Conservation (phyloP, 495 filamentous ascomycete species). For the Trichodelitschia bisporula region DNA sequence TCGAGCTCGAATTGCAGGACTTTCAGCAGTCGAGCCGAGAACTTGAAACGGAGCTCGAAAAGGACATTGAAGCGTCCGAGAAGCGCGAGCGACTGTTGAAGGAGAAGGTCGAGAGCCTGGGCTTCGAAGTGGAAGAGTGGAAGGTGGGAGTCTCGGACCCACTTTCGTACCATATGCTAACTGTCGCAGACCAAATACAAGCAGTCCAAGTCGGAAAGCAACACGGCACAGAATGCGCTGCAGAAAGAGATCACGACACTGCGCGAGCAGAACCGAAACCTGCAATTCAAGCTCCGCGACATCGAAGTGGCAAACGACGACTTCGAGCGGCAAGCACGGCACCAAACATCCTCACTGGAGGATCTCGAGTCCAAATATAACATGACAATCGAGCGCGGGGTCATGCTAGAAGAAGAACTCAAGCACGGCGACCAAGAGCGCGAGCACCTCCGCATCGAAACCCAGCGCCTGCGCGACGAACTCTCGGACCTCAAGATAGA, state of each 20-base stretch:
- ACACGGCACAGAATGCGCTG: slow-evolving; percentile 53
- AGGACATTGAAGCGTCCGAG: slow-evolving; percentile 87
- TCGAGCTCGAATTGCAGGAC: slow-evolving; percentile 77
- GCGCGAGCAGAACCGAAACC: slow-evolving; percentile 55
- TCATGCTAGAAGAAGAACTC: slow-evolving; percentile 89
- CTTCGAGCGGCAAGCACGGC: slow-evolving; percentile 82
- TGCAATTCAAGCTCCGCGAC: slow-evolving; percentile 67
- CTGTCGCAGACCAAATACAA: slow-evolving; percentile 67
- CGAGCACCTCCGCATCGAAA: slow-evolving; percentile 64
- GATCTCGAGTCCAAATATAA: slow-evolving; percentile 96
- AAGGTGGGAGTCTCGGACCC: slow-evolving; percentile 37
- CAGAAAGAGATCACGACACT: slow-evolving; percentile 92
- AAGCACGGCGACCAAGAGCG: slow-evolving; percentile 74
- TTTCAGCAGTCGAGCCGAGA: slow-evolving; percentile 88
- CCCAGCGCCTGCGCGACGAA: slow-evolving; percentile 71
- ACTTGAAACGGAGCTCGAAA: slow-evolving; percentile 83
- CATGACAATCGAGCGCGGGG: slow-evolving; percentile 66
- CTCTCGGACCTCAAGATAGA: slow-evolving; percentile 83
- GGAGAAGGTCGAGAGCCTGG: slow-evolving; percentile 61
- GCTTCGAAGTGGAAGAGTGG: slow-evolving; percentile 91
- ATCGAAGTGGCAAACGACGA: slow-evolving; percentile 97
- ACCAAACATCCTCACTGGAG: slow-evolving; percentile 83
- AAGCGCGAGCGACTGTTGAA: slow-evolving; percentile 67
- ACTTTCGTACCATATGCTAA: slow-evolving; percentile 4
- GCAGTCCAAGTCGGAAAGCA: slow-evolving; percentile 72